phyloP scores from a whole-genome alignment of 192 early-diverging fungal genomes.

The Coemansia sp. region DNA sequence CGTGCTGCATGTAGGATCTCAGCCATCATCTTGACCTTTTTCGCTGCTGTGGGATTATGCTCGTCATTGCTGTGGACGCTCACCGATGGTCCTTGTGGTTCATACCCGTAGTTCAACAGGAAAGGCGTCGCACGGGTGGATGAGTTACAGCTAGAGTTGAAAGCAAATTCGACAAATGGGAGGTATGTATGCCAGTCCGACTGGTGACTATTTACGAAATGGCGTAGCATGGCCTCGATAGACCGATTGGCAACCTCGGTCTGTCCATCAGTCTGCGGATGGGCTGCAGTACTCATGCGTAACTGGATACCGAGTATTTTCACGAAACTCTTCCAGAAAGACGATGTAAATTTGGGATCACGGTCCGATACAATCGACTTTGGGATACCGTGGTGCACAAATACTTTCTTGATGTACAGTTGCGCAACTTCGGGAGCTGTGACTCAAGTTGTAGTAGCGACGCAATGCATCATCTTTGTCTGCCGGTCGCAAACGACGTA shows the following conservation, averaged over 20 bases:
- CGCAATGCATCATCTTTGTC: too few species aligned
- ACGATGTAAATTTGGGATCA: constrained; percentile 23
- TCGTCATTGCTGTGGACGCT: not conserved
- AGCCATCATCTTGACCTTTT: not conserved
- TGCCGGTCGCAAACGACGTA: too few species aligned
- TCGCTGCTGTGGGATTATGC: not conserved
- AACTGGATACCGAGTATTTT: constrained; percentile 4
- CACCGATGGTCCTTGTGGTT: not conserved
- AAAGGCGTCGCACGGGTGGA: constrained; percentile 13
- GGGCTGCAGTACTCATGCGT: constrained; percentile 1
- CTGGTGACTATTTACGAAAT: constrained; percentile 6
- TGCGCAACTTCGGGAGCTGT: constrained; percentile 14
- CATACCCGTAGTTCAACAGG: constrained; percentile 10
- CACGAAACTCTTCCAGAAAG: constrained; percentile 11
- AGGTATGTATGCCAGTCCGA: constrained; percentile 14
- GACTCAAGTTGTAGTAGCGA: not conserved
- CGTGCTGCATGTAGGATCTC: not conserved
- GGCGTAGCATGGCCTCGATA: constrained; percentile 14
- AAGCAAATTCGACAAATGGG: constrained; percentile 13
- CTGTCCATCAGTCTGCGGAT: constrained; percentile 26
- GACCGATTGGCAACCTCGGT: constrained; percentile 16
- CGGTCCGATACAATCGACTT: constrained; percentile 22
- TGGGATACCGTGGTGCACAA: constrained; percentile 20
- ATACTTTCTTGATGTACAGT: constrained; percentile 10
- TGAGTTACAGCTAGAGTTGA: constrained; percentile 1